These are phyloP conservation scores for Luffa acutangula DNA, from an alignment of 306 rosid genomes.

Conservation along the genomic window DNA sequence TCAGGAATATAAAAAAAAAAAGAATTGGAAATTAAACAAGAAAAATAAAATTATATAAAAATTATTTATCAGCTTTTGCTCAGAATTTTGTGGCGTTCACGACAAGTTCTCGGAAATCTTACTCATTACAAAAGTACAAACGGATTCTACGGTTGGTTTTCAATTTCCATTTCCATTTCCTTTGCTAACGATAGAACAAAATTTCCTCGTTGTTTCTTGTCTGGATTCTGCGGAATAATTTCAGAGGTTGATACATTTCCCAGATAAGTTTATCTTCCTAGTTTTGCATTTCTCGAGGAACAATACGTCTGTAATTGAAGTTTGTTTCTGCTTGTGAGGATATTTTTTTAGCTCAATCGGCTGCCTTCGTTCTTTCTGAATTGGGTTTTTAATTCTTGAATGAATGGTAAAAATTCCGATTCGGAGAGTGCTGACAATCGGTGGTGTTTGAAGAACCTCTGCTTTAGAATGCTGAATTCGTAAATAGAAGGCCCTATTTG, in stretches of 20 bases:
- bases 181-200: conserved; percentile 5
- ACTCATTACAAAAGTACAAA: conserved; percentile 16
- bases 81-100: conserved; percentile 44
- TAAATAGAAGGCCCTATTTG: background rate
- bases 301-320: background rate
- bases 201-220: conserved; percentile 12
- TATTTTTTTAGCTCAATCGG: background rate
- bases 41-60: background rate
- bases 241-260: conserved; percentile 11
- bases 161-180: background rate
- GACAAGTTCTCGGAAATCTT: conserved; percentile 39
- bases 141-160: conserved; percentile 15
- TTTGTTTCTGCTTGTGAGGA: background rate
- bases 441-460: background rate
- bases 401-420: background rate
- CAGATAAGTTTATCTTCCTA: conserved; percentile 31
- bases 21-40: background rate
- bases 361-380: background rate
- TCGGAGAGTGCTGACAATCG: background rate
- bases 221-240: conserved; percentile 18
- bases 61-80: background rate
- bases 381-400: background rate
- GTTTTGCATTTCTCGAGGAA: background rate
- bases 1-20: background rate
- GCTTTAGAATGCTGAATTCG: background rate